phyloP scores from a whole-genome alignment of 2,329 filamentous ascomycete species.

The Grosmannia clavigera region DNA sequence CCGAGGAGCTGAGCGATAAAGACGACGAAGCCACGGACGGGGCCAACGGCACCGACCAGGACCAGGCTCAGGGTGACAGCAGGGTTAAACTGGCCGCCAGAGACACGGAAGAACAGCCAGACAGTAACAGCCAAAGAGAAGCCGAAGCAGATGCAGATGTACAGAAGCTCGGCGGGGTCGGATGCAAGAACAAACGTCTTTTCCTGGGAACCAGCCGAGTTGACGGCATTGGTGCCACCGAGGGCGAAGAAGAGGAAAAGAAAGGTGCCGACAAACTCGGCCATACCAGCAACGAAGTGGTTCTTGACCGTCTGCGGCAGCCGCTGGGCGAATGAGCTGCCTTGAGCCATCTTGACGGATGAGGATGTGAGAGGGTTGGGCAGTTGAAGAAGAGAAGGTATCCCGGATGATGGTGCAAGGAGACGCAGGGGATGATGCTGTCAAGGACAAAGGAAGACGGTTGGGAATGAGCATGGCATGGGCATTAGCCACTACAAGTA shows the following conservation, averaged over 20 bases:
- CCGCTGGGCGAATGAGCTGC: constrained; percentile 4
- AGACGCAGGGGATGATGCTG: not conserved
- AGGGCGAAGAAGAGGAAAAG: constrained; percentile 34
- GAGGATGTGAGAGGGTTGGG: not conserved
- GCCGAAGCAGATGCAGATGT: constrained; percentile 37
- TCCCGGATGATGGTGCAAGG: not conserved
- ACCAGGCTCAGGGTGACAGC: constrained; percentile 43
- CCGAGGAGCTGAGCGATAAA: constrained; percentile 45
- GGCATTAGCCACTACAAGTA: not conserved
- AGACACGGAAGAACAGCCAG: constrained; percentile 44
- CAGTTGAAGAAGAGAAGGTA: not conserved
- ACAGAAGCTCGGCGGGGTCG: constrained; percentile 27
- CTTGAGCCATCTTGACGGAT: not conserved
- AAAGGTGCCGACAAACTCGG: constrained; percentile 41
- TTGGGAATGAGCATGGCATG: not conserved
- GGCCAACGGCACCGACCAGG: constrained; percentile 44
- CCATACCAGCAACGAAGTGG: constrained; percentile 28
- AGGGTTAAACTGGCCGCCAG: constrained; percentile 38
- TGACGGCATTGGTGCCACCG: constrained; percentile 17
- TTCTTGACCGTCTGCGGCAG: constrained; percentile 16
- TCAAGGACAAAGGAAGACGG: not conserved
- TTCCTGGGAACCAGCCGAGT: constrained; percentile 11
- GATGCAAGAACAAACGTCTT: constrained; percentile 10
- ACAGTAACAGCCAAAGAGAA: constrained; percentile 39
- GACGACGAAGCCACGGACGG: constrained; percentile 37